These are phyloP conservation scores for Pseudocercospora pini-densiflorae DNA, from an alignment of 2,329 filamentous ascomycete species.

Conservation along the genomic window DNA sequence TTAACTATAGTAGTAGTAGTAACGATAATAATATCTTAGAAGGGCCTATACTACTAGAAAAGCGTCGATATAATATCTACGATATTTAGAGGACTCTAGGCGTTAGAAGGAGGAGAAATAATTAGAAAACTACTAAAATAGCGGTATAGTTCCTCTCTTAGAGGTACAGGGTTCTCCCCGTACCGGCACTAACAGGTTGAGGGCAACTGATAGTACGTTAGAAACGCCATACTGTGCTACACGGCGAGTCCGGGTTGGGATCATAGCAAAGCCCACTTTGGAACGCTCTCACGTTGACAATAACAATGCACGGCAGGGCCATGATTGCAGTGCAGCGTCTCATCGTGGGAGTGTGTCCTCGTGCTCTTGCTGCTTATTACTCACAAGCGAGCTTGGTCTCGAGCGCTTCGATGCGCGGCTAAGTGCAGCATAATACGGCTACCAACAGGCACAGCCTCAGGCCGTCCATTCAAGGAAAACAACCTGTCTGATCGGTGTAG, in stretches of 20 bases:
- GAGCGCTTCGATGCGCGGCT: background rate
- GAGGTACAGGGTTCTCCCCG: too few relatives aligned
- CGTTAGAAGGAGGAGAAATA: too few relatives aligned
- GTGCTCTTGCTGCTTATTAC: background rate
- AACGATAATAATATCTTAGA: too few relatives aligned
- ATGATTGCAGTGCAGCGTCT: background rate
- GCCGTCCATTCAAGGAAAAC: background rate
- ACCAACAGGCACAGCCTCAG: background rate
- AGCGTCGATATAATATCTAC: too few relatives aligned
- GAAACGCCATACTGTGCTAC: slow-evolving; percentile 6
- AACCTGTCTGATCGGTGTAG: background rate
- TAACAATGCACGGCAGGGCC: background rate
- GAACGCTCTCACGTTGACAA: background rate
- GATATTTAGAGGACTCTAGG: too few relatives aligned
- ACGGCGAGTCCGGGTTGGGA: background rate
- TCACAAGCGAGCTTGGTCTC: background rate
- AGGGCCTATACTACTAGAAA: too few relatives aligned
- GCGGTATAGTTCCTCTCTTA: too few relatives aligned
- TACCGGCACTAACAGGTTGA: too few relatives aligned
- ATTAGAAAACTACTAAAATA: too few relatives aligned
- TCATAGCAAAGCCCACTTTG: background rate
- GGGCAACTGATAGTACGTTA: too few relatives aligned
- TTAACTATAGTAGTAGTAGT: too few relatives aligned
- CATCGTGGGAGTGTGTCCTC: background rate
- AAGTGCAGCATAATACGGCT: background rate